These are phyloP conservation scores for Lepidopterella palustris DNA, from an alignment of 495 filamentous ascomycete genomes.

Conservation along the genomic window DNA sequence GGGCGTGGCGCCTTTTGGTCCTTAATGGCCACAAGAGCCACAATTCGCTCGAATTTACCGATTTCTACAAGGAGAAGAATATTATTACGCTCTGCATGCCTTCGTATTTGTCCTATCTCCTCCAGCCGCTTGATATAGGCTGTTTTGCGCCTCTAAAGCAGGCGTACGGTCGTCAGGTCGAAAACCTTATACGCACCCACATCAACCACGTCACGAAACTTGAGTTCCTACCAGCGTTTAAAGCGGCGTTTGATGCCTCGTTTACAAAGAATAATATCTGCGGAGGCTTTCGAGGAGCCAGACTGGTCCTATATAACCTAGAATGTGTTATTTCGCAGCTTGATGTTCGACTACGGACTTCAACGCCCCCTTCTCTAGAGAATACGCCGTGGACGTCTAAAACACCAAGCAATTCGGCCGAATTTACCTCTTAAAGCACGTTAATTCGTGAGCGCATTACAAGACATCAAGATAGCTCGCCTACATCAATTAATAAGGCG, in stretches of 20 bases:
- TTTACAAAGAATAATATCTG: slow-evolving; percentile 18
- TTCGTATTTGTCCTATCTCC: no score
- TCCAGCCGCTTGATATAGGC: neutral
- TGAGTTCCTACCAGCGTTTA: slow-evolving; percentile 6
- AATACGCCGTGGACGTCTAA: neutral
- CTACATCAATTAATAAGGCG: neutral
- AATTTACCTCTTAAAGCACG: neutral
- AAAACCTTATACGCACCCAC: neutral
- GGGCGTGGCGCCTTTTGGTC: slow-evolving; percentile 7
- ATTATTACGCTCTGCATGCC: neutral
- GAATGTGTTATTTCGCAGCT: slow-evolving; percentile 1
- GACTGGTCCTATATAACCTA: slow-evolving; percentile 8
- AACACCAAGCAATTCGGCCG: neutral
- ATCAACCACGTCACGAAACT: slow-evolving; percentile 13
- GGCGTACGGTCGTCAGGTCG: no score
- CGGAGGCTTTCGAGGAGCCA: slow-evolving; percentile 8
- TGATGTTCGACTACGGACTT: neutral
- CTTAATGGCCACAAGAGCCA: slow-evolving; percentile 22
- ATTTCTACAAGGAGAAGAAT: neutral
- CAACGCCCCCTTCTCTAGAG: neutral
- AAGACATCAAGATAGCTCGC: neutral
- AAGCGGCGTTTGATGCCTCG: neutral
- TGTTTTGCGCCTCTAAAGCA: neutral
- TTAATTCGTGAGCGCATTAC: neutral
- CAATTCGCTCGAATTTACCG: slow-evolving; percentile 9